Evolutionary conservation across 78 protist species (phyloP).

Genomic region (Monocercomonoides exilis): DNA sequence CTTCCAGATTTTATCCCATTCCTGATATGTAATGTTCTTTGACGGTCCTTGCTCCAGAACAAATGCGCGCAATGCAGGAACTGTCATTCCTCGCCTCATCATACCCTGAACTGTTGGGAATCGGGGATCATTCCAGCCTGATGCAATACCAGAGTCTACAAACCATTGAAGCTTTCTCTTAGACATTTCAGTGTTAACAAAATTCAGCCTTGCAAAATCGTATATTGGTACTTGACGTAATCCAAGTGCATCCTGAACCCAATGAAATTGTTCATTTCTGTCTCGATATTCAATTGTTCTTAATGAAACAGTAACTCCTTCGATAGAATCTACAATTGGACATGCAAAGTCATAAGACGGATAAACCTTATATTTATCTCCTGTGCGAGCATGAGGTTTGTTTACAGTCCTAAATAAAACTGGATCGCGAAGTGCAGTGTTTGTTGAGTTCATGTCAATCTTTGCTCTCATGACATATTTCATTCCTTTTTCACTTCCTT

Average conservation of each 20-base stretch:
- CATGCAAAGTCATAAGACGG: slow-evolving; percentile 98
- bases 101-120: slow-evolving; percentile 91
- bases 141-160: slow-evolving; percentile 69
- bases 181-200: slow-evolving; percentile 72
- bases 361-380: slow-evolving; percentile 68
- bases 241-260: slow-evolving; percentile 55
- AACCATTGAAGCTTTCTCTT: slow-evolving; percentile 84
- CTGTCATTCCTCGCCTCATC: slow-evolving; percentile 84
- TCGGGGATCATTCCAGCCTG: slow-evolving; percentile 96
- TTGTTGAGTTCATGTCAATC: slow-evolving; percentile 56
- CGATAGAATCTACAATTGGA: slow-evolving; percentile 88
- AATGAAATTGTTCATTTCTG: slow-evolving; percentile 76
- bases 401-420: slow-evolving; percentile 68
- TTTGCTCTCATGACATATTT: slow-evolving; percentile 77
- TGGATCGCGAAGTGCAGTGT: slow-evolving; percentile 90
- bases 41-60: slow-evolving; percentile 67
- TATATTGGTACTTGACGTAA: slow-evolving; percentile 42
- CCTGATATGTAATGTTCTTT: slow-evolving; percentile 31
- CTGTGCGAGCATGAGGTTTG: slow-evolving; percentile 50
- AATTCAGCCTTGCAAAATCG: slow-evolving; percentile 69
- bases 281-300: slow-evolving; percentile 90
- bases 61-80: slow-evolving; percentile 70
- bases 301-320: slow-evolving; percentile 91
- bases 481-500: slow-evolving; percentile 56
- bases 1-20: slow-evolving; percentile 80